Conservation (phyloP, 176 grass and related monocot genomes). For the Tuctoria greenei region DNA sequence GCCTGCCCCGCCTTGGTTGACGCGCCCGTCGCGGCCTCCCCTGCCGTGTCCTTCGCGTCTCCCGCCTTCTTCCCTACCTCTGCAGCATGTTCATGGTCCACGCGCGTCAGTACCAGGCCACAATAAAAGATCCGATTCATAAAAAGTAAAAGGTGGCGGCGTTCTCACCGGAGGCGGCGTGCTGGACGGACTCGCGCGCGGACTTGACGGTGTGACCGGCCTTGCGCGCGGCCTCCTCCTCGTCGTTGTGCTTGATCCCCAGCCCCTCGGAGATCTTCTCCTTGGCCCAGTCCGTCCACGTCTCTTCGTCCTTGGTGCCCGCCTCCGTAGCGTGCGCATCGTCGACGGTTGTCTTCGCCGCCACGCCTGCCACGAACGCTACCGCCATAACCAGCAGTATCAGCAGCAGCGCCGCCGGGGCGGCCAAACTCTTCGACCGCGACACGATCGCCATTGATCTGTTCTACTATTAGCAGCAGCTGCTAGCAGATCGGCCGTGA, state of each 20-base stretch:
- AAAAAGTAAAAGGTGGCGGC: background rate
- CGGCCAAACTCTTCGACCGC: slow-evolving; percentile 31
- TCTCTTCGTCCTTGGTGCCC: slow-evolving; percentile 41
- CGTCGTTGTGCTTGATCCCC: slow-evolving; percentile 53
- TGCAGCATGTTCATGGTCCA: background rate
- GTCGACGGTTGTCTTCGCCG: slow-evolving; percentile 20
- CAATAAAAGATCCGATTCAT: background rate
- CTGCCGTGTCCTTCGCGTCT: slow-evolving; percentile 34
- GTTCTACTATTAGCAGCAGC: background rate
- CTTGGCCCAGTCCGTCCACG: slow-evolving; percentile 73
- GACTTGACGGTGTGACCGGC: slow-evolving; percentile 47
- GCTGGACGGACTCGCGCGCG: slow-evolving; percentile 43
- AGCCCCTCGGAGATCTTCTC: slow-evolving; percentile 76
- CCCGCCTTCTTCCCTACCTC: slow-evolving; percentile 47
- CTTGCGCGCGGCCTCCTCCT: slow-evolving; percentile 58
- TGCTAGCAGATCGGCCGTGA: background rate
- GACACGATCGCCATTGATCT: slow-evolving; percentile 27
- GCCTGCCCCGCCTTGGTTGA: slow-evolving; percentile 38
- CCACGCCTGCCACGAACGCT: background rate
- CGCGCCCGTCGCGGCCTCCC: slow-evolving; percentile 28
- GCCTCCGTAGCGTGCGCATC: background rate
- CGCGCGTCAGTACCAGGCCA: no score
- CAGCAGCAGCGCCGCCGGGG: slow-evolving; percentile 40
- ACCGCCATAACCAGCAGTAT: slow-evolving; percentile 31
- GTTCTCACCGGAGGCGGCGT: slow-evolving; percentile 41